Percentiles rank a stretch among this genome's conserved stretches.
phyloP scores from a whole-genome alignment of 805 yeast genomes.

The Candida dajiaensis region DNA sequence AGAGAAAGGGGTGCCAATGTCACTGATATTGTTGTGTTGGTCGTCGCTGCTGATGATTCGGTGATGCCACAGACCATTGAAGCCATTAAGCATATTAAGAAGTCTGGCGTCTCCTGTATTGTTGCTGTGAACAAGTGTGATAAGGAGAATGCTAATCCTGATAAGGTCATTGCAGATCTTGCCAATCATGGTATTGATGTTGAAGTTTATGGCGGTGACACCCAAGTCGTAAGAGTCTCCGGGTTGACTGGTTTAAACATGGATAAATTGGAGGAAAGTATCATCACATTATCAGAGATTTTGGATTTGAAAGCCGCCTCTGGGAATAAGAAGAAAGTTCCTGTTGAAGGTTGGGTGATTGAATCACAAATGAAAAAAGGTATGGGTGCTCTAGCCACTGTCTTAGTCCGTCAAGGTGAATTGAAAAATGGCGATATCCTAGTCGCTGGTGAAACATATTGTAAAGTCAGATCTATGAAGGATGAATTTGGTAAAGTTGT shows the following conservation, averaged over 20 bases:
- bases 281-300: slow-evolving; percentile 78
- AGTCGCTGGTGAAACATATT: slow-evolving; percentile 83
- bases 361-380: slow-evolving; percentile 82
- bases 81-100: slow-evolving; percentile 88
- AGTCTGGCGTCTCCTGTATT: slow-evolving; percentile 74
- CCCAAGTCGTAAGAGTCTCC: slow-evolving; percentile 81
- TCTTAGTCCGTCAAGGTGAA: slow-evolving; percentile 74
- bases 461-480: slow-evolving; percentile 73
- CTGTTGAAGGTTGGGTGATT: slow-evolving; percentile 80
- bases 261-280: slow-evolving; percentile 85
- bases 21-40: slow-evolving; percentile 87
- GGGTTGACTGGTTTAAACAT: slow-evolving; percentile 88
- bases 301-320: slow-evolving; percentile 67
- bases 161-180: slow-evolving; percentile 72
- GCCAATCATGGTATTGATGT: slow-evolving; percentile 73
- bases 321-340: slow-evolving; percentile 28
- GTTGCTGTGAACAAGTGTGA: slow-evolving; percentile 95
- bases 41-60: slow-evolving; percentile 96
- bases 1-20: slow-evolving; percentile 93
- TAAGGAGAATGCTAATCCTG: slow-evolving; percentile 67
- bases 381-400: slow-evolving; percentile 81
- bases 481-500: slow-evolving; percentile 66
- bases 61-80: slow-evolving; percentile 97
- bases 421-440: slow-evolving; percentile 63
- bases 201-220: slow-evolving; percentile 94